These are phyloP conservation scores for Ceratocystis harringtonii DNA, from an alignment of 2,329 filamentous ascomycete species.

Conservation along the genomic window DNA sequence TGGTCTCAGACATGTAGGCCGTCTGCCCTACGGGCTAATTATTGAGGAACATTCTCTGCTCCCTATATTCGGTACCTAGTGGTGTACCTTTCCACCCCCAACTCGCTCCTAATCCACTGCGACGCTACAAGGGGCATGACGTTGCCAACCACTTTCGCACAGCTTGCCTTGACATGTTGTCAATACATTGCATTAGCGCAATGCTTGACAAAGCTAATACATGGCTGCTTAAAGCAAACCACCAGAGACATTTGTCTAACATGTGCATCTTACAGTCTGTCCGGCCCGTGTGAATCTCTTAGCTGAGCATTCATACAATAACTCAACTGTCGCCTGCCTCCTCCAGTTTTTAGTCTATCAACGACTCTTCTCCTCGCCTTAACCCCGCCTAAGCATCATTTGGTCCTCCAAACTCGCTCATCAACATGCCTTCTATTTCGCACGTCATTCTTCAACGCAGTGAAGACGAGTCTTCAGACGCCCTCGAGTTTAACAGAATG, in stretches of 20 bases:
- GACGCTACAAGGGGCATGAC: not conserved
- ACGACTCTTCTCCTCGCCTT: not conserved
- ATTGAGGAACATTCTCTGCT: not conserved
- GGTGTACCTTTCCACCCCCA: too few relatives aligned
- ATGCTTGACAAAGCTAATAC: not conserved
- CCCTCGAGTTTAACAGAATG: conserved; percentile 55
- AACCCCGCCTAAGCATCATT: not conserved
- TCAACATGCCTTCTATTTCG: conserved; percentile 17
- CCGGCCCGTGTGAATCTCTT: conserved; percentile 14
- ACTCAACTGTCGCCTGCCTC: not conserved
- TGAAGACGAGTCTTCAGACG: conserved; percentile 36
- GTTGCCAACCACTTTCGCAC: not conserved
- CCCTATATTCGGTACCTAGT: not conserved
- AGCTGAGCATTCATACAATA: conserved; percentile 17
- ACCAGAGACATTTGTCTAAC: conserved; percentile 3
- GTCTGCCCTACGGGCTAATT: not conserved
- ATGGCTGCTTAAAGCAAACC: not conserved
- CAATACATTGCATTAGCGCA: conserved; percentile 13
- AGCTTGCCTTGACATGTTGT: not conserved
- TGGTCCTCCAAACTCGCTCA: not conserved
- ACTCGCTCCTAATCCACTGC: not conserved
- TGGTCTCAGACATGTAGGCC: not conserved
- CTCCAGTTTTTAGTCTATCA: not conserved
- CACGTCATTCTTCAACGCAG: conserved; percentile 15
- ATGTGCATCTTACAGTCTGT: conserved; percentile 1